Base-by-base conservation (phyloP, 2,329 filamentous ascomycete species). In the Nakataea oryzae region DNA sequence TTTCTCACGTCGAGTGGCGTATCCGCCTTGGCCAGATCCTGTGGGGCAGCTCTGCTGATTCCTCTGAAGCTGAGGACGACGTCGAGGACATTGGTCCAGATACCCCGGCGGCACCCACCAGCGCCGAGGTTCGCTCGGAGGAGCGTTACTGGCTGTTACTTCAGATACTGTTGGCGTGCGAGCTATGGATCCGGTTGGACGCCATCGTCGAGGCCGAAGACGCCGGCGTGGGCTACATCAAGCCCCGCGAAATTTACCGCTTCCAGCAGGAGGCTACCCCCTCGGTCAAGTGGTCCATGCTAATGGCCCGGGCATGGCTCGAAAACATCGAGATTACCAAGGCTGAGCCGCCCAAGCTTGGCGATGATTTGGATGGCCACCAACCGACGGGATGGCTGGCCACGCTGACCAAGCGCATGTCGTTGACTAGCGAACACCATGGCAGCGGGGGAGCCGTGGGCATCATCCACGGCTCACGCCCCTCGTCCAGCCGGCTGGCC, bases 1-100 rank as follows among this genome's bases (percentile, higher is more conserved):
- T 91, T 66, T 88, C 86, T 26, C 80, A 86, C 34, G 85, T 91
- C 8, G 88, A 91, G 70, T 91, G 87, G 87, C 81, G 88, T 50
- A 87, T 91, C 63, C 80, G 87, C 14, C 76, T 91, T 1, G 88
- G 88, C 8, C 88, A 90, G 72, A 79, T 91, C 55, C 73, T 91
- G 2, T 91, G 88, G 87, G 86, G 54, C 29, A 47, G n/a, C 81
- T 50, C 41, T 50, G 21, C 41, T 8, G 41, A 50, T 11, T 21
- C 41, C 7, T 21, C 74, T 78, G 29, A 27, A 13, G 24, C 67
- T 0, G 80, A 81, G 55, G 81, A 83, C 65, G 76, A 79, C 58
- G 66, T 80, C n/a, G 78, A 79, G 56, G 83, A 84, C 63, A 78
- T 79, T 27, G 76, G 79, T n/a, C 76, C 78, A 13, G 78, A 81